A percentile compares a stretch with the other conserved stretches of the same genome.
phyloP scores from a whole-genome alignment of 2,329 filamentous ascomycete genomes.

The Ceratocystis albifundus region DNA sequence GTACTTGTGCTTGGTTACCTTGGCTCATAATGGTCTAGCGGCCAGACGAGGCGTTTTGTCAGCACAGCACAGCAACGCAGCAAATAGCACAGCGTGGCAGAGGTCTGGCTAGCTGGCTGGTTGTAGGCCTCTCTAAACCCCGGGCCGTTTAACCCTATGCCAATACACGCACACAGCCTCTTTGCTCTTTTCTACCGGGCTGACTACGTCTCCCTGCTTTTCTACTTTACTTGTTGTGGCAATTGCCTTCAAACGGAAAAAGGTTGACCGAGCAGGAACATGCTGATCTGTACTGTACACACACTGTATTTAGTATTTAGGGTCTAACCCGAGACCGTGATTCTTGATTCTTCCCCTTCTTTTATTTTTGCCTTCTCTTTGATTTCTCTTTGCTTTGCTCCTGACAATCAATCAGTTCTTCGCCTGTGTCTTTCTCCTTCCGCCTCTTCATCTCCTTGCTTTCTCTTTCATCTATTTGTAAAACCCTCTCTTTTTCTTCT shows the following conservation, averaged over 20 bases:
- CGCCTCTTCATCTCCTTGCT: neutral
- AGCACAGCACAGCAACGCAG: too few relatives aligned
- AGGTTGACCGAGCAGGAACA: too few relatives aligned
- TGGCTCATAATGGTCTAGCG: too few relatives aligned
- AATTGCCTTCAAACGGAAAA: neutral
- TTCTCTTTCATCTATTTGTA: slow-evolving; percentile 5
- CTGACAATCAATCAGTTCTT: neutral
- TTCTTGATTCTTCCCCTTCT: neutral
- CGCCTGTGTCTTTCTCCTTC: neutral
- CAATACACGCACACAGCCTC: too few relatives aligned
- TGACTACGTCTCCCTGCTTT: neutral
- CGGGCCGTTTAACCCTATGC: too few relatives aligned
- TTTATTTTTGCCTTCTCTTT: neutral
- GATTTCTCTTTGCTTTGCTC: neutral
- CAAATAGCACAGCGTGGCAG: neutral
- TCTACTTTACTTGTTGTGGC: neutral
- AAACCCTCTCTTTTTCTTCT: neutral
- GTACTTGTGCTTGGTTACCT: neutral
- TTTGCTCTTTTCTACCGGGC: neutral
- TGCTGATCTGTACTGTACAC: neutral
- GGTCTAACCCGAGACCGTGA: too few relatives aligned
- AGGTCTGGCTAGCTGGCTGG: too few relatives aligned
- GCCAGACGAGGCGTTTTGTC: too few relatives aligned
- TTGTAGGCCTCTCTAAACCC: too few relatives aligned
- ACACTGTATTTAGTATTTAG: too few relatives aligned